Evolutionary conservation across 2,329 filamentous ascomycete species (phyloP).

Genomic region (Colletotrichum zoysiae): DNA sequence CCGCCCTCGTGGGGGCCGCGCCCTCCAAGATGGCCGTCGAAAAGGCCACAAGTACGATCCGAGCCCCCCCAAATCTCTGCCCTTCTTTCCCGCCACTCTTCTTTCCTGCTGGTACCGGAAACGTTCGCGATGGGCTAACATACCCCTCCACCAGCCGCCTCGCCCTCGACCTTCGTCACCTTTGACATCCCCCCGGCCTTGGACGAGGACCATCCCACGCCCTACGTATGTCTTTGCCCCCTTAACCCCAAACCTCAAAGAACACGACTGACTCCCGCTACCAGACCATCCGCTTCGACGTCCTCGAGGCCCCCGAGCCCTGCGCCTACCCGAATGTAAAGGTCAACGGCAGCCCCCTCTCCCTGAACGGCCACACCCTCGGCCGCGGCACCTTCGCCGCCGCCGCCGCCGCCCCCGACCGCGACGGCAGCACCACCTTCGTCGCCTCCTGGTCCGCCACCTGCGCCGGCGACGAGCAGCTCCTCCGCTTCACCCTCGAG

Average conservation of each 20-base stretch:
- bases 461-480: constrained; percentile 60
- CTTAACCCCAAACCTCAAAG: too few species aligned
- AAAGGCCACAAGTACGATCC: constrained; percentile 18
- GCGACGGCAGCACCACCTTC: constrained; percentile 54
- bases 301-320: constrained; percentile 58
- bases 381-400: constrained; percentile 58
- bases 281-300: constrained; percentile 58
- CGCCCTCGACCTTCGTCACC: constrained; percentile 42
- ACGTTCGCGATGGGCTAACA: neutral
- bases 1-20: constrained; percentile 51
- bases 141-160: constrained; percentile 5
- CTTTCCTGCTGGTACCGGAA: too few species aligned
- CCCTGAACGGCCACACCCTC: constrained; percentile 53
- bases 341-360: constrained; percentile 59
- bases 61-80: too few species aligned
- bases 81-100: neutral
- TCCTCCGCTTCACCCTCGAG: constrained; percentile 59
- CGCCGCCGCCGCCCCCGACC: constrained; percentile 49
- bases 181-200: constrained; percentile 32
- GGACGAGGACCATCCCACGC: constrained; percentile 31
- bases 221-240: constrained; percentile 23
- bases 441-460: constrained; percentile 61
- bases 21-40: constrained; percentile 21
- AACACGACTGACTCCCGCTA: constrained; percentile 17
- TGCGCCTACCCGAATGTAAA: constrained; percentile 62